Evolutionary conservation across 2,329 filamentous ascomycete species (phyloP), one percentile per base, ranked within the genome.

Genomic region (Whalleya microplaca): DNA sequence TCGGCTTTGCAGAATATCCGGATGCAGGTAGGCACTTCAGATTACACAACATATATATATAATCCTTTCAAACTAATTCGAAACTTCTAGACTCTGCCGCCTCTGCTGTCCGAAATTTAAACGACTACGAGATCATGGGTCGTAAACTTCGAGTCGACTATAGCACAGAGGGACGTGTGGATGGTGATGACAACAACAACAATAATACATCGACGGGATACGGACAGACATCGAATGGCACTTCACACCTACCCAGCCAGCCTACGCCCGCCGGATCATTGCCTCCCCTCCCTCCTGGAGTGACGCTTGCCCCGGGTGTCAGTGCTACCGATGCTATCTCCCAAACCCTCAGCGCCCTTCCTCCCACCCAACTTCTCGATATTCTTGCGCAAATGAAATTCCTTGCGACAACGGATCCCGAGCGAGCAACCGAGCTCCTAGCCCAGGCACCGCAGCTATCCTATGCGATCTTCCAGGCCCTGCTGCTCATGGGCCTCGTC

Each of bases 61-160:
- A 16, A 45, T 23, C 21, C 32, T 3, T n/a, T n/a, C 21, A n/a
- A 44, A 44, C 55, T 63, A 16, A 60, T 21, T 37, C 40, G 37
- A 41, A 44, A 21, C 23, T 41, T 21, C 19, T 56, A 86, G 85
- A 88, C 67, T 88, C 92, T 21, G 95, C 95, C 29, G 92, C 94
- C 40, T 96, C 92, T 2, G 95, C 95, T 2, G 94, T 98, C 46
- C 89, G 94, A 66, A 98, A 99, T 72, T 80, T 98, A 50, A 96
- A 98, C 77, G 92, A 96, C 73, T 88, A 92, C 76, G 94, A 98
- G 73, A 87, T 97, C 71, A 96, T 96, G 88, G 92, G 92, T 53
- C 86, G 95, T 68, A 96, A 96, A 74, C 83, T 99, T 62, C 86
- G 93, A 58, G 95, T 99, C 53, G 95, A 98, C 75, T 99, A 96